Percentiles rank a stretch among this genome's conserved stretches.
These are phyloP conservation scores for Allomyces arbusculus DNA, from an alignment of 192 early-diverging fungal genomes.

Conservation along the genomic window DNA sequence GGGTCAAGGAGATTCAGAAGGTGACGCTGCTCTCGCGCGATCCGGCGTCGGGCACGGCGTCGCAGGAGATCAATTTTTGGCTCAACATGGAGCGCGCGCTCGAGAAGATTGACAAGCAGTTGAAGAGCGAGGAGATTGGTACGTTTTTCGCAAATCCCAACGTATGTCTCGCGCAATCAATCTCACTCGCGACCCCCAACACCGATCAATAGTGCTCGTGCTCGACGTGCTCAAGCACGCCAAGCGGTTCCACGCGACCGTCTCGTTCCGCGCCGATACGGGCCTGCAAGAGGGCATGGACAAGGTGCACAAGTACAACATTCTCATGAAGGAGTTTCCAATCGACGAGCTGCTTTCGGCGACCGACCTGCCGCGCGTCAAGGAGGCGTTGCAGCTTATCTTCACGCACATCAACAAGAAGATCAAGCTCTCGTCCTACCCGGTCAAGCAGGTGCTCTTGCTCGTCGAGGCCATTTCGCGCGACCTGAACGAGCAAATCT, in stretches of 20 bases:
- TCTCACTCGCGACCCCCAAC: too few relatives aligned
- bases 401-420: slow-evolving; percentile 97
- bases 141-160: background rate
- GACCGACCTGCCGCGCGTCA: slow-evolving; percentile 70
- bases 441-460: slow-evolving; percentile 72
- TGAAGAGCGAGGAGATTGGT: slow-evolving; percentile 73
- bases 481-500: slow-evolving; percentile 82
- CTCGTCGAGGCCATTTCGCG: slow-evolving; percentile 87
- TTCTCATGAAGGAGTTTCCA: slow-evolving; percentile 97
- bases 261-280: slow-evolving; percentile 92
- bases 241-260: slow-evolving; percentile 95
- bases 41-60: slow-evolving; percentile 71
- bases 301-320: slow-evolving; percentile 80
- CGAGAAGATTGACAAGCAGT: slow-evolving; percentile 79
- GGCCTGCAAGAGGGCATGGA: slow-evolving; percentile 90
- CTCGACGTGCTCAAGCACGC: slow-evolving; percentile 87
- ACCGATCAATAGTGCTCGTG: slow-evolving; percentile 39
- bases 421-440: slow-evolving; percentile 80
- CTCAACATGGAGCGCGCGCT: slow-evolving; percentile 86
- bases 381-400: slow-evolving; percentile 52
- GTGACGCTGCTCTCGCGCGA: slow-evolving; percentile 90
- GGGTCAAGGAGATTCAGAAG: slow-evolving; percentile 99
- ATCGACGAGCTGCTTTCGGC: slow-evolving; percentile 88
- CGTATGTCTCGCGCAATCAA: too few relatives aligned
- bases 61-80: slow-evolving; percentile 99